Evolutionary conservation across 2,329 filamentous ascomycete species (phyloP), one percentile per base, ranked within the genome.

Genomic region (Incumbomyces lentus): DNA sequence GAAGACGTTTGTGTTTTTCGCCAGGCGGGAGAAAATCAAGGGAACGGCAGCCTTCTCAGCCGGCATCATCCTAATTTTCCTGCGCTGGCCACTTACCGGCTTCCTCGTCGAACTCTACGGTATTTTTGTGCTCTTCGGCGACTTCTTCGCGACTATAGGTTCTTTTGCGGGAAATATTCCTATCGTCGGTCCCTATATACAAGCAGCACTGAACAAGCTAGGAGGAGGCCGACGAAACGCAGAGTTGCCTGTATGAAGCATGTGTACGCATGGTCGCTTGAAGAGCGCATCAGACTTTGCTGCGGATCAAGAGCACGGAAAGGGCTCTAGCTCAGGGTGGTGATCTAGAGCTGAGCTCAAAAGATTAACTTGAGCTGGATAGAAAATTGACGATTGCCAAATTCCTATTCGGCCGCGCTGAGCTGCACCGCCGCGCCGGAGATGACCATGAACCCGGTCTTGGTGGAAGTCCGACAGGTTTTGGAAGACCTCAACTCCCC

Each of bases 1-100:
- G 65, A 95, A 95, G 64, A 96, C 92, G 0, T 73, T 90, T 53
- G 73, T 84, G 63, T 98, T 98, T 79, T 98, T 98, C 72, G 86
- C 88, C 43, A 84, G 92, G 51, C 82, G 81, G 58, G 87, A 95
- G 63, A 98, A 98, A 68, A 78, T 86, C 59, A 88, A 88, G 62
- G 92, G 92, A 54, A 95, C 87, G 1, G 82, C 81, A 3, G 89
- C 89, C 13, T 98, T 98, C 69, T 82, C 85, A 58, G 70, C 72
- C 2, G 92, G 92, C 12, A 83, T 98, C 33, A 60, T 81, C 8
- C 75, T 98, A 14, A 98, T 98, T 57, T 71, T 98, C 33, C 65
- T 95, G 60, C 79, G 84, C 51, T 98, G 92, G 89, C 85, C 92
- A 0, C 75, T 98, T 46, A 77, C 92, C 52, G 92, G 92, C 22